These are phyloP conservation scores for Aspergillus latus DNA, from an alignment of 2,329 filamentous ascomycete species.

Conservation along the genomic window DNA sequence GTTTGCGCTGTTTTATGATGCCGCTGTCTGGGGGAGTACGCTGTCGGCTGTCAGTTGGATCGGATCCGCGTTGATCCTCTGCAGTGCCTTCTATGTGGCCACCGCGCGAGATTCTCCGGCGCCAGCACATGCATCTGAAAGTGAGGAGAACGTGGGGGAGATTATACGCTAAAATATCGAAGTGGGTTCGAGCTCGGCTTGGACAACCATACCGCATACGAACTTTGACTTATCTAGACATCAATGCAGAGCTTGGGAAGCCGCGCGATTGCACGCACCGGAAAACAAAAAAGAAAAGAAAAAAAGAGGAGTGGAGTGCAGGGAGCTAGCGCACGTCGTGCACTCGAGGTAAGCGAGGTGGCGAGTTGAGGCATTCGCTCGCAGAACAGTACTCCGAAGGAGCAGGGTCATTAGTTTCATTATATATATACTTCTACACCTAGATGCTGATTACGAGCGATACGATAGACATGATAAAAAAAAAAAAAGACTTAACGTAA, in stretches of 20 bases:
- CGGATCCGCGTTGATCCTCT: slow-evolving; percentile 64
- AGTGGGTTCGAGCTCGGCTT: background rate
- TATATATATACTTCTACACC: background rate
- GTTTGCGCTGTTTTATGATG: slow-evolving; percentile 65
- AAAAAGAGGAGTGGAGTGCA: slow-evolving; percentile 4
- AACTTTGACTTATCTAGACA: background rate
- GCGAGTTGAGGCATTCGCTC: slow-evolving; percentile 15
- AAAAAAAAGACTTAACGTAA: background rate
- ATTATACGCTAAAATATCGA: slow-evolving; percentile 2
- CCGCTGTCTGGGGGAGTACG: slow-evolving; percentile 61
- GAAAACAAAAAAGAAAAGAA: background rate
- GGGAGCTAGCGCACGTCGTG: slow-evolving; percentile 5
- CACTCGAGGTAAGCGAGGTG: slow-evolving; percentile 6
- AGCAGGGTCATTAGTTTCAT: background rate
- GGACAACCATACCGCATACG: background rate
- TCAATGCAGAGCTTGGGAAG: slow-evolving; percentile 1
- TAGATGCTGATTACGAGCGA: background rate
- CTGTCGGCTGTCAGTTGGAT: slow-evolving; percentile 59
- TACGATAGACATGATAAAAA: background rate
- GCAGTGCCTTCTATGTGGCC: slow-evolving; percentile 64
- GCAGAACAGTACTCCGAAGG: background rate
- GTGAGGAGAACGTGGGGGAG: slow-evolving; percentile 5
- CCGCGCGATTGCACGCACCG: no score
- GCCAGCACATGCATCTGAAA: slow-evolving; percentile 1
- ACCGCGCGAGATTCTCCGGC: slow-evolving; percentile 47